These are phyloP conservation scores for Metarhizium rileyi DNA, from an alignment of 2,329 filamentous ascomycete genomes.

Conservation along the genomic window DNA sequence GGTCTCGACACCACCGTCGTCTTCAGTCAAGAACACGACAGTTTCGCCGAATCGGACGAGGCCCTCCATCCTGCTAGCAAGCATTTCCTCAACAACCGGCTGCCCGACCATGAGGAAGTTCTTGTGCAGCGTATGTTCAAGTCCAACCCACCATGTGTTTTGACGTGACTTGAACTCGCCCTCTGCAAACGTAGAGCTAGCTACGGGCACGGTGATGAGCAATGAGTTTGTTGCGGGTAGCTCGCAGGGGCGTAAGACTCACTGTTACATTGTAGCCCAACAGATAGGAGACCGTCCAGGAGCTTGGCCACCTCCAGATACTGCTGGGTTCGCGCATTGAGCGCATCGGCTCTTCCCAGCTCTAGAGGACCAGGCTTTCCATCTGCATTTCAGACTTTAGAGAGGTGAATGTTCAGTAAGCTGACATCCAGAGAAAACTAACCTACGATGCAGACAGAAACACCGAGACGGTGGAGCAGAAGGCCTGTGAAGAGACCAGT, in stretches of 20 bases:
- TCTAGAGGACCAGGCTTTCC: slow-evolving; percentile 28
- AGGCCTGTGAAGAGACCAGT: slow-evolving; percentile 36
- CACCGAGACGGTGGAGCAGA: slow-evolving; percentile 30
- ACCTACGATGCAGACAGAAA: slow-evolving; percentile 31
- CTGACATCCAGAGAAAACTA: slow-evolving; percentile 1
- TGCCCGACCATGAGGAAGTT: slow-evolving; percentile 43
- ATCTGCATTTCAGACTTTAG: slow-evolving; percentile 17
- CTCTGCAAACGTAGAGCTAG: slow-evolving; percentile 36
- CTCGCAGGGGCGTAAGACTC: slow-evolving; percentile 12
- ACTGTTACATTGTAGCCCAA: slow-evolving; percentile 41
- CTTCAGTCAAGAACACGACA: slow-evolving; percentile 41
- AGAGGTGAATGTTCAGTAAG: background rate
- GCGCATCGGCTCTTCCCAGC: slow-evolving; percentile 35
- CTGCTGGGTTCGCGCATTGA: slow-evolving; percentile 39
- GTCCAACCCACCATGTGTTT: slow-evolving; percentile 36
- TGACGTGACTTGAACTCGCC: slow-evolving; percentile 38
- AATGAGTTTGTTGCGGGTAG: background rate
- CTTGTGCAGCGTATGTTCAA: slow-evolving; percentile 34
- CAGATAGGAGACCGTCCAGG: slow-evolving; percentile 29
- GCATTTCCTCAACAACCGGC: slow-evolving; percentile 31
- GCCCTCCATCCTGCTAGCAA: slow-evolving; percentile 24
- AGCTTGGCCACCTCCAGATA: slow-evolving; percentile 35
- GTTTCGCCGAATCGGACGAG: slow-evolving; percentile 28
- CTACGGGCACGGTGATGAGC: slow-evolving; percentile 8
- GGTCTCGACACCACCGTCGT: slow-evolving; percentile 38